Conservation (phyloP, 73 alveolate genomes). For the Blepharisma stoltei region DNA sequence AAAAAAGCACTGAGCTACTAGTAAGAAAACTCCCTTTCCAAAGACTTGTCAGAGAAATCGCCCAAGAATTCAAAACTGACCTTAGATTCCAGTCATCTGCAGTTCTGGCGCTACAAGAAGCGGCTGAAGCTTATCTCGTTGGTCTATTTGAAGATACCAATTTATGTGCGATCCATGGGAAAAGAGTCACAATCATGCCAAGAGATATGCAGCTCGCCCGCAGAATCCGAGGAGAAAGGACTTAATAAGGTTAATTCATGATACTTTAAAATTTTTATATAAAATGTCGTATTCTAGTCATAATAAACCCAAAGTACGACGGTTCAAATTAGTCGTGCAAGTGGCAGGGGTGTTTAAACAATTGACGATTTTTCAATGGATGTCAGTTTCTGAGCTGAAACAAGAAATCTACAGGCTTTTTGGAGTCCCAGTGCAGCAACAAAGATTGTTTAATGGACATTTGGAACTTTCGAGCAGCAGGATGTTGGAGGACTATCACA, state of each 20-base stretch:
- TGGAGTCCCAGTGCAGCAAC: slow-evolving; percentile 21
- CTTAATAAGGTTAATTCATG: neutral
- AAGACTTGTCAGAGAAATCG: slow-evolving; percentile 72
- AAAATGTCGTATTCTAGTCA: too few species aligned
- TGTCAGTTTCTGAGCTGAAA: slow-evolving; percentile 4
- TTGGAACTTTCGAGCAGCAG: neutral
- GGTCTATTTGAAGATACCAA: slow-evolving; percentile 37
- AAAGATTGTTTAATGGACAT: slow-evolving; percentile 2
- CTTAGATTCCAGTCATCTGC: slow-evolving; percentile 64
- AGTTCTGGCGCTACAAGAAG: slow-evolving; percentile 73
- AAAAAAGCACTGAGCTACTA: slow-evolving; percentile 72
- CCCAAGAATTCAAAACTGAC: slow-evolving; percentile 60
- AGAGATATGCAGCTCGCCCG: slow-evolving; percentile 43
- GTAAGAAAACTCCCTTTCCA: slow-evolving; percentile 79
- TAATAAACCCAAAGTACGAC: neutral
- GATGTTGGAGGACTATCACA: slow-evolving; percentile 5
- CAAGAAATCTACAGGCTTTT: neutral
- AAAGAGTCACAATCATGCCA: slow-evolving; percentile 48
- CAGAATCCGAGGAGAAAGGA: slow-evolving; percentile 48
- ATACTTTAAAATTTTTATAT: too few species aligned
- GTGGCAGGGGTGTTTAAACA: slow-evolving; percentile 20
- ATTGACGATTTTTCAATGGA: slow-evolving; percentile 2
- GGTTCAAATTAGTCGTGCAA: slow-evolving; percentile 20
- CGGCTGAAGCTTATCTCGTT: slow-evolving; percentile 47
- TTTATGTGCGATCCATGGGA: slow-evolving; percentile 43